phyloP scores from a whole-genome alignment of 2,329 filamentous ascomycete species.

The Penicillium brasilianum region DNA sequence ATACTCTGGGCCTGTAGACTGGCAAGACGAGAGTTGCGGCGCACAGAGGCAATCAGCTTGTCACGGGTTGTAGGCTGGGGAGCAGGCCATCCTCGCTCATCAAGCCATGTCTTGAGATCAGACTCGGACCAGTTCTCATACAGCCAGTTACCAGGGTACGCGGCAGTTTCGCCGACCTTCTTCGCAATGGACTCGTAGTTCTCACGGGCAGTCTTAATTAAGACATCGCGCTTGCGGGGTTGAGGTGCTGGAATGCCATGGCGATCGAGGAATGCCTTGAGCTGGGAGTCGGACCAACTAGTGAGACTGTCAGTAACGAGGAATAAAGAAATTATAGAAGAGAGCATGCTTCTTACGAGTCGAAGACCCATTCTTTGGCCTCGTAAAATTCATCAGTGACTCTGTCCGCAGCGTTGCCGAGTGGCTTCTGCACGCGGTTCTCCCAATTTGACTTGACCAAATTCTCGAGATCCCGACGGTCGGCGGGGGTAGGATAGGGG shows the following conservation, averaged over 20 bases:
- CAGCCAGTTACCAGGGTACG: conserved; percentile 95
- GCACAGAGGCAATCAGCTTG: conserved; percentile 84
- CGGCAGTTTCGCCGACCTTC: conserved; percentile 73
- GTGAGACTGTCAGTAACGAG: conserved; percentile 13
- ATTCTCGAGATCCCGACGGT: conserved; percentile 92
- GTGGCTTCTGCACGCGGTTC: conserved; percentile 68
- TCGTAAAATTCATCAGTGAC: conserved; percentile 72
- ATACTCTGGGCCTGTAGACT: conserved; percentile 70
- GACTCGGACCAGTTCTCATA: conserved; percentile 91
- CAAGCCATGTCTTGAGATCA: conserved; percentile 91
- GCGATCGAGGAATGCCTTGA: conserved; percentile 91
- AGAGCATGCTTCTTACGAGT: conserved; percentile 60
- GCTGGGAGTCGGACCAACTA: conserved; percentile 89
- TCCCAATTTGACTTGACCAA: conserved; percentile 93
- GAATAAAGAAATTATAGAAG: neutral
- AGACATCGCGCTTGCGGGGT: conserved; percentile 80
- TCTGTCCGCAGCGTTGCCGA: conserved; percentile 81
- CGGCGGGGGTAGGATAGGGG: conserved; percentile 85
- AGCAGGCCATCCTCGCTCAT: conserved; percentile 81
- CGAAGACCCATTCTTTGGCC: conserved; percentile 90
- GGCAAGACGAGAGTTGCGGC: conserved; percentile 85
- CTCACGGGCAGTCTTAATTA: conserved; percentile 76
- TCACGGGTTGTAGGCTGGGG: conserved; percentile 86
- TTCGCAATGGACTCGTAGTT: conserved; percentile 81
- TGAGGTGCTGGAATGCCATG: conserved; percentile 86